Conservation (phyloP, 1,139 yeast species). For the Taphrina pruni region DNA sequence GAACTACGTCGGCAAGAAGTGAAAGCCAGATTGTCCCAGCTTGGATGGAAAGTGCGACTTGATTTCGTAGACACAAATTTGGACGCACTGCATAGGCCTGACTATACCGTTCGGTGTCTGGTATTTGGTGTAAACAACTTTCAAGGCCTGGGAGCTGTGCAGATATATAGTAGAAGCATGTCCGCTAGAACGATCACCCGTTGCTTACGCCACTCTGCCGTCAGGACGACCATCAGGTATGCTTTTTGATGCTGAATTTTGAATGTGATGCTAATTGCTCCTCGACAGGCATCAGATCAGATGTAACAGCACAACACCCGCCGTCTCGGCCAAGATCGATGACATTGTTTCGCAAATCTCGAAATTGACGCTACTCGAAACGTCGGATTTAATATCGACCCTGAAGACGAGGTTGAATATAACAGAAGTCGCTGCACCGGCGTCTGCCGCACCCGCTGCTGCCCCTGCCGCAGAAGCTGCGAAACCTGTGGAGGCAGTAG, state of each 20-base stretch:
- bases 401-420: conserved; percentile 86
- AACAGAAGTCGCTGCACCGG: conserved; percentile 90
- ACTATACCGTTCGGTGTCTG: too few relatives aligned
- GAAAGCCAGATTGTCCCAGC: conserved; percentile 7
- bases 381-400: conserved; percentile 80
- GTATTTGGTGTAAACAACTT: too few relatives aligned
- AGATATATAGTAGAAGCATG: not conserved
- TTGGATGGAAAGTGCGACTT: not conserved
- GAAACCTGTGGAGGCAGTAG: conserved; percentile 78
- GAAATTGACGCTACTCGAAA: conserved; percentile 84
- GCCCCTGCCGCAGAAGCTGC: conserved; percentile 75
- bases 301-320: conserved; percentile 20
- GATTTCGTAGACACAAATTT: conserved; percentile 10
- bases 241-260: not conserved
- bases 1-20: conserved; percentile 4
- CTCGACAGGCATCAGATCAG: conserved; percentile 15
- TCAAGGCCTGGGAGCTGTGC: too few relatives aligned
- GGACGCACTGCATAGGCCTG: not conserved
- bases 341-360: conserved; percentile 90
- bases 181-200: conserved; percentile 18
- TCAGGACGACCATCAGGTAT: not conserved
- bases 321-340: conserved; percentile 70
- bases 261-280: not conserved
- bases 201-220: conserved; percentile 10
- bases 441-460: conserved; percentile 66